Evolutionary conservation across 306 rosid genomes (phyloP), one percentile per base, ranked within the genome.

Genomic region (Prunus mongolica): DNA sequence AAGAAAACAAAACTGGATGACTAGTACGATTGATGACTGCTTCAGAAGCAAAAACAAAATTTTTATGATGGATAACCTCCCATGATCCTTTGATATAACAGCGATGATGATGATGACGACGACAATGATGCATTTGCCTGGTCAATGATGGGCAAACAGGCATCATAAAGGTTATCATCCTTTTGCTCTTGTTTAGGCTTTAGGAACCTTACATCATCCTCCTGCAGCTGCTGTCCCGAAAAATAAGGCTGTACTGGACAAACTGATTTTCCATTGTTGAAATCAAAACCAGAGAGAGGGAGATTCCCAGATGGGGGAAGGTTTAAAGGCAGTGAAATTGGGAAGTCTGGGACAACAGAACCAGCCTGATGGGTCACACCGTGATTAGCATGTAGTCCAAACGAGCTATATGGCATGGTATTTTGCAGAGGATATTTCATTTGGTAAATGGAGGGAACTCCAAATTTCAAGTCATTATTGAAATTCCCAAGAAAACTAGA

Each of bases 161-260:
- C 34, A 79, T 77, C 85, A 41, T 78, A 82, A 11, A 83, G 52
- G 41, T 70, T 11, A 44, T 86, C 90, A 46, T 91, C 97, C 15
- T 81, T 82, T 19, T 80, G 89, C 82, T 91, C 98, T 72, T 86
- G 94, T 82, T 91, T 90, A 45, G 93, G 94, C 79, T 84, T 85
- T 75, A 89, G 68, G 60, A 84, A 86, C 65, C 89, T 85, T 14
- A 68, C 12, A 12, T 81, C 92, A n/a, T 79, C 78, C 60, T 86
- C 88, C 86, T 74, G 85, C 71, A 80, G 63, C 77, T 84, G 92
- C 83, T 88, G 92, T 67, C 89, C 89, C 5, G 91, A 83, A 61
- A 75, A 80, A 27, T 78, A 86, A 81, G 90, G 82, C 84, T 77
- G 92, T 13, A 82, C 73, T 6, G 86, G 80, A 81, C 61, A 79